These are phyloP conservation scores for Citrus sinensis DNA, from an alignment of 345 rosid genomes.

Conservation along the genomic window DVS_A1.0 CM039163.1:43800501-43801000, in stretches of 20 bases:
- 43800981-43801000: slow-evolving; percentile 95
- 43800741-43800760: slow-evolving; percentile 94
- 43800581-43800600: not conserved
- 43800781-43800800: not conserved
- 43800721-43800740: slow-evolving; percentile 92
- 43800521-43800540: not conserved
- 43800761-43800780: slow-evolving; percentile 10
- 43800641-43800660: slow-evolving; percentile 84
- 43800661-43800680: slow-evolving; percentile 97
- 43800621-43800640: slow-evolving; percentile 9
- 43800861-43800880: slow-evolving; percentile 10
- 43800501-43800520: slow-evolving; percentile 8
- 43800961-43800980: slow-evolving; percentile 97
- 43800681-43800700: slow-evolving; percentile 80
- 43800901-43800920: slow-evolving; percentile 80
- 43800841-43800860: not conserved
- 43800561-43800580: not conserved
- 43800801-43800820: not conserved
- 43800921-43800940: slow-evolving; percentile 65
- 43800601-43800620: not conserved
- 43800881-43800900: slow-evolving; percentile 2
- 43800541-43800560: not conserved
- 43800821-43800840: not conserved
- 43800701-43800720: slow-evolving; percentile 93
- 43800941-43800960: slow-evolving; percentile 92